Evolutionary conservation across 768 basidiomycete species (phyloP).

Genomic region (Termitomyces eurrhizus): DNA sequence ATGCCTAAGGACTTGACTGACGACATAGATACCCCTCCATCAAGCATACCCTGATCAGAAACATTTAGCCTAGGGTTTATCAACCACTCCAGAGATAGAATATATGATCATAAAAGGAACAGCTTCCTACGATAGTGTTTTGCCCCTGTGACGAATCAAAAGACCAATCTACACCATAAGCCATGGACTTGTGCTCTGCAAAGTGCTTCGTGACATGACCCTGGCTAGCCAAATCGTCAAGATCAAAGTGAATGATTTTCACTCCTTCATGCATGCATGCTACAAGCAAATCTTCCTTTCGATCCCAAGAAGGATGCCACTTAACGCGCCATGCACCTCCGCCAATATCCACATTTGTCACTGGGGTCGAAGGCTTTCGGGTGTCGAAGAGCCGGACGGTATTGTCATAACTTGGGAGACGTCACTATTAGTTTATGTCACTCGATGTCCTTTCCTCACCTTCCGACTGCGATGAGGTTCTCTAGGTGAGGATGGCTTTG

Average conservation of each 20-base stretch:
- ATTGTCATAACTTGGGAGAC: conserved; percentile 68
- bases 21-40: conserved; percentile 1
- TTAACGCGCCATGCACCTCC: conserved; percentile 96
- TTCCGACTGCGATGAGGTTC: conserved; percentile 86
- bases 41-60: conserved; percentile 5
- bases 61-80: conserved; percentile 15
- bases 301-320: conserved; percentile 79
- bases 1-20: not conserved
- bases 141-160: conserved; percentile 29
- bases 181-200: conserved; percentile 76
- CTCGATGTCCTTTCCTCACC: conserved; percentile 39
- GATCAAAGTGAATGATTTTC: conserved; percentile 67
- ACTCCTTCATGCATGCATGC: conserved; percentile 99
- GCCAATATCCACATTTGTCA: conserved; percentile 65
- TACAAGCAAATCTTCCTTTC: conserved; percentile 76
- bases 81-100: conserved; percentile 78
- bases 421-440: not conserved
- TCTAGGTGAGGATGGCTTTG: conserved; percentile 79
- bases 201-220: conserved; percentile 45
- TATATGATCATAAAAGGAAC: conserved; percentile 93
- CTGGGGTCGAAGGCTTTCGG: conserved; percentile 56
- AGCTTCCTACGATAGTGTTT: conserved; percentile 70
- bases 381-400: conserved; percentile 79
- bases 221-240: conserved; percentile 25
- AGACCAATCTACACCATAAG: conserved; percentile 93